Percentiles rank a stretch among this genome's conserved stretches.
phyloP scores from a whole-genome alignment of 352 stramenopile species.

The Pilasporangium apinafurcum region DNA sequence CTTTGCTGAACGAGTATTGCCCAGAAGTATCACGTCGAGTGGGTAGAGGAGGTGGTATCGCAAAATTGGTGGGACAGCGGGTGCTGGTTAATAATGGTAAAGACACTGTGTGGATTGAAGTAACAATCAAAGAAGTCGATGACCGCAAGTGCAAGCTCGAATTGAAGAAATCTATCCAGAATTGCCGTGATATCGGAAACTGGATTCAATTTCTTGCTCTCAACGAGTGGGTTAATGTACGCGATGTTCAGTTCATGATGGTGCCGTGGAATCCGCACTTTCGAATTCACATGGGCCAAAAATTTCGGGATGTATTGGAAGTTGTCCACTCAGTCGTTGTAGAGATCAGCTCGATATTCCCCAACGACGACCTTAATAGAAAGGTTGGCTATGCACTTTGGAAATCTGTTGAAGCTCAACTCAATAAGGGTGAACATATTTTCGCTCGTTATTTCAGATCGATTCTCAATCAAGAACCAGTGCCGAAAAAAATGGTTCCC shows the following conservation, averaged over 20 bases:
- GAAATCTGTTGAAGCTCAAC: slow-evolving; percentile 37
- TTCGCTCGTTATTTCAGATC: slow-evolving; percentile 71
- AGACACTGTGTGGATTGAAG: slow-evolving; percentile 64
- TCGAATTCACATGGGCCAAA: slow-evolving; percentile 56
- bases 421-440: slow-evolving; percentile 62
- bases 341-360: slow-evolving; percentile 71
- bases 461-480: slow-evolving; percentile 40
- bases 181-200: slow-evolving; percentile 13
- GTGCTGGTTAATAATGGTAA: slow-evolving; percentile 68
- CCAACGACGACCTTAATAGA: slow-evolving; percentile 50
- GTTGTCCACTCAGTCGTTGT: slow-evolving; percentile 53
- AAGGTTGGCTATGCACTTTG: slow-evolving; percentile 52
- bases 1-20: slow-evolving; percentile 27
- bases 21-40: slow-evolving; percentile 30
- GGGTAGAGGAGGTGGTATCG: slow-evolving; percentile 21
- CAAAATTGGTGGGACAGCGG: slow-evolving; percentile 49
- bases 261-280: slow-evolving; percentile 54
- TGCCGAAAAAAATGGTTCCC: neutral
- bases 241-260: slow-evolving; percentile 38
- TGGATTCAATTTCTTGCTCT: slow-evolving; percentile 34
- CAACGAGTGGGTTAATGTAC: slow-evolving; percentile 48
- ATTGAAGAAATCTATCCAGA: slow-evolving; percentile 46
- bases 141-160: slow-evolving; percentile 60
- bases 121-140: slow-evolving; percentile 44
- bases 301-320: slow-evolving; percentile 52